phyloP scores from a whole-genome alignment of 202 grass and related monocot genomes.

The Panicum virgatum region DNA sequence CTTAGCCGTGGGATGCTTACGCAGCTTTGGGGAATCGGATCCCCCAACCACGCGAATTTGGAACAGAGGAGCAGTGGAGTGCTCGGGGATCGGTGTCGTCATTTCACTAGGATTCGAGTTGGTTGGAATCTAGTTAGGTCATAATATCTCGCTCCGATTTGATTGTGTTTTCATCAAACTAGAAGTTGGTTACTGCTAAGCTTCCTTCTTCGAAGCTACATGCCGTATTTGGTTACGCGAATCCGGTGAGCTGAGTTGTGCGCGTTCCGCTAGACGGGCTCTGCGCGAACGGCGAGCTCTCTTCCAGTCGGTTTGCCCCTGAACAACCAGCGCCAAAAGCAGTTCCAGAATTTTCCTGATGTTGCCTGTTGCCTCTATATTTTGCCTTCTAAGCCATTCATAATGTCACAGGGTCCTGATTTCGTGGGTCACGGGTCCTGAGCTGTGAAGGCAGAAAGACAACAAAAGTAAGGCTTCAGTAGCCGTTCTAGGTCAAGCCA shows the following conservation, averaged over 20 bases:
- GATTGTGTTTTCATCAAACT: neutral
- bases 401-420: conserved; percentile 21
- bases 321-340: conserved; percentile 23
- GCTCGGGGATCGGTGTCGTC: conserved; percentile 7
- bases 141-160: neutral
- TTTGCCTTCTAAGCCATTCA: conserved; percentile 26
- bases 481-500: neutral
- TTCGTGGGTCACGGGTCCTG: neutral
- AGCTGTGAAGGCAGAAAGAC: neutral
- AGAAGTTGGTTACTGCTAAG: neutral
- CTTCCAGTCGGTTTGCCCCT: neutral
- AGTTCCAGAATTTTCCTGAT: conserved; percentile 31
- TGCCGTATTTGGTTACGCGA: neutral
- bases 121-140: conserved; percentile 38
- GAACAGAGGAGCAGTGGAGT: neutral
- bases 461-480: neutral
- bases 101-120: neutral
- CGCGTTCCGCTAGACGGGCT: neutral
- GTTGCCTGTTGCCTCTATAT: conserved; percentile 22
- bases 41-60: neutral
- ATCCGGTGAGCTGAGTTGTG: conserved; percentile 10
- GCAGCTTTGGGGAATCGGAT: conserved; percentile 25
- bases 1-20: neutral
- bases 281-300: neutral
- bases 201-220: neutral